Percentiles rank a stretch among this genome's conserved stretches.
Conservation (phyloP, 768 basidiomycete species). For the Mycena latifolia region DNA sequence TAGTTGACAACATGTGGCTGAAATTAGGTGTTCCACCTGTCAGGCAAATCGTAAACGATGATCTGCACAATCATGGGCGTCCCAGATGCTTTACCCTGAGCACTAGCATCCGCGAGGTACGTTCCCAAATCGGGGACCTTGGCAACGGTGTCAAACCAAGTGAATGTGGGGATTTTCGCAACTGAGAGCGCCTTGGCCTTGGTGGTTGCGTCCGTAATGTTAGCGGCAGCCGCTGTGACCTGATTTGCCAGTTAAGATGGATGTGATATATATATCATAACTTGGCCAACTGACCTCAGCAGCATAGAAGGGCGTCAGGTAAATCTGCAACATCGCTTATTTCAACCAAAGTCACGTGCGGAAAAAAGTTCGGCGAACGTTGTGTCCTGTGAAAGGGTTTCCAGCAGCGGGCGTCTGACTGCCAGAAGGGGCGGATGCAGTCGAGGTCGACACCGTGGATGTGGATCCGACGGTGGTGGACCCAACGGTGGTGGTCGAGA, state of each 20-base stretch:
- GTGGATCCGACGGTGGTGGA: conserved; percentile 33
- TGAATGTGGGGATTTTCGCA: conserved; percentile 72
- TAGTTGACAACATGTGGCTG: not conserved
- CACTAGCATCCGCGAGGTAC: conserved; percentile 66
- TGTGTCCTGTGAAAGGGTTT: conserved; percentile 67
- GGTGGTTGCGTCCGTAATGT: conserved; percentile 61
- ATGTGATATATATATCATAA: no score
- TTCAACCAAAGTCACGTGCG: not conserved
- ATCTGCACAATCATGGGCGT: conserved; percentile 64
- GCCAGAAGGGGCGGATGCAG: conserved; percentile 44
- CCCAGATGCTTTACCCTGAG: conserved; percentile 59
- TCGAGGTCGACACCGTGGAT: conserved; percentile 34
- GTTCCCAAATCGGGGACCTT: conserved; percentile 68
- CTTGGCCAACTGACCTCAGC: conserved; percentile 46
- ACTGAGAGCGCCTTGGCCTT: conserved; percentile 65
- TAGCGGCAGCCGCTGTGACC: conserved; percentile 60
- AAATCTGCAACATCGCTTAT: conserved; percentile 49
- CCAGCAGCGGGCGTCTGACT: conserved; percentile 56
- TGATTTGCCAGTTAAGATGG: not conserved
- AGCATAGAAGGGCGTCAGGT: conserved; percentile 68
- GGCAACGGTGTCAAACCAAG: conserved; percentile 69
- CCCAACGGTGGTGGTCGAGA: conserved; percentile 33
- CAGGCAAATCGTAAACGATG: conserved; percentile 71
- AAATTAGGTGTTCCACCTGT: conserved; percentile 18
- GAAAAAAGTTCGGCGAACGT: conserved; percentile 42